Percentiles rank a stretch among this genome's conserved stretches.
These are phyloP conservation scores for Scedosporium aurantiacum DNA, from an alignment of 2,329 filamentous ascomycete genomes.

Conservation along the genomic window DNA sequence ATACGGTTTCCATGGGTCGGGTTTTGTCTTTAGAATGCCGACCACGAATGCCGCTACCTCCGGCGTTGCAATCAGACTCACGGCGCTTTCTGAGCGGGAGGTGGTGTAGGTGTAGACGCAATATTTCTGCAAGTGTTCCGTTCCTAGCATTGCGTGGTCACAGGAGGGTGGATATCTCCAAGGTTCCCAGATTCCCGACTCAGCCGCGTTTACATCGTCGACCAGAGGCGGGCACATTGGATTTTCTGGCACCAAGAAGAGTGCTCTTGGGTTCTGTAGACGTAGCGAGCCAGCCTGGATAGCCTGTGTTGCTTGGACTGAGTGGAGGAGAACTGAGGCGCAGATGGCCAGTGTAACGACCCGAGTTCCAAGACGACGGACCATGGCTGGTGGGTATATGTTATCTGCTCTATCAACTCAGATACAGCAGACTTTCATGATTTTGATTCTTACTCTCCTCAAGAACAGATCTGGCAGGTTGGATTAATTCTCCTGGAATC, in stretches of 20 bases:
- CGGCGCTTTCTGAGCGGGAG: constrained; percentile 15
- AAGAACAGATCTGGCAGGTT: too few relatives aligned
- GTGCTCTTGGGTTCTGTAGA: background rate
- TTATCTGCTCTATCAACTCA: too few relatives aligned
- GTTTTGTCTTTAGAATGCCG: constrained; percentile 12
- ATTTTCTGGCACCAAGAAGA: background rate
- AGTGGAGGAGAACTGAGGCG: too few relatives aligned
- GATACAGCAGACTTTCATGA: too few relatives aligned
- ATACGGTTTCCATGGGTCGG: constrained; percentile 1
- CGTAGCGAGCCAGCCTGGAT: too few relatives aligned
- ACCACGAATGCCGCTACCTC: constrained; percentile 19
- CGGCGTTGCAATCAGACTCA: constrained; percentile 23
- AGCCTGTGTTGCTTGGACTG: too few relatives aligned
- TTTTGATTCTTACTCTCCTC: too few relatives aligned
- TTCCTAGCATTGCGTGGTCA: background rate
- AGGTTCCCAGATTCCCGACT: background rate
- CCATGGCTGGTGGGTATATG: too few relatives aligned
- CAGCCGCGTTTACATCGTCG: background rate
- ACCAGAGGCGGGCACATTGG: background rate
- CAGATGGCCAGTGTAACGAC: too few relatives aligned
- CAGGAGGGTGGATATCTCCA: background rate
- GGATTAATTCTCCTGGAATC: too few relatives aligned
- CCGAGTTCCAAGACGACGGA: too few relatives aligned
- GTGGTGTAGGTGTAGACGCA: constrained; percentile 18
- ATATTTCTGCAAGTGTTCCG: background rate